These are phyloP conservation scores for Fraxinus excelsior DNA, from an alignment of 257 asterid species.

Conservation along the genomic window DNA sequence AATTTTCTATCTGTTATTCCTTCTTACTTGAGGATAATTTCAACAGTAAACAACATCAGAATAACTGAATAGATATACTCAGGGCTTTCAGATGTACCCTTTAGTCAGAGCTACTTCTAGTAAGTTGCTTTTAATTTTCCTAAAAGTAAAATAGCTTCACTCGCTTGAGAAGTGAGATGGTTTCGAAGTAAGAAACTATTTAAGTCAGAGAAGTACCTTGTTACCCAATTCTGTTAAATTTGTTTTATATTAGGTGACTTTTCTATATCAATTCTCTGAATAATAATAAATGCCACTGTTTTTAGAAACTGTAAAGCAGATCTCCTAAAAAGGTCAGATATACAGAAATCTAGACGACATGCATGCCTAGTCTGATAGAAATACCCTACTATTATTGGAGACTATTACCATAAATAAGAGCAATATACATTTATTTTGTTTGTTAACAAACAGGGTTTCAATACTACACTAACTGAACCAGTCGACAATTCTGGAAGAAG, in stretches of 20 bases:
- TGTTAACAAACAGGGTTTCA: conserved; percentile 70
- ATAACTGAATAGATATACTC: not conserved
- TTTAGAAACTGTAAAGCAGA: not conserved
- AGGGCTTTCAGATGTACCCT: not conserved
- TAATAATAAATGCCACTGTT: not conserved
- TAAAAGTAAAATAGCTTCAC: not conserved
- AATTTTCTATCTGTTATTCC: not conserved
- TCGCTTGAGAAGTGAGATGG: not conserved
- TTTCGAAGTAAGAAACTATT: not conserved
- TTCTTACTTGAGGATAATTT: not conserved
- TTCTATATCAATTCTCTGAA: not conserved
- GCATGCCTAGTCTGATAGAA: not conserved
- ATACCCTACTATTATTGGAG: not conserved
- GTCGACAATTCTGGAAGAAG: conserved; percentile 81
- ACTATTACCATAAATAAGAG: not conserved
- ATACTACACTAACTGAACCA: conserved; percentile 80
- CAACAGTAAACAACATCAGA: not conserved
- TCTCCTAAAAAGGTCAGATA: not conserved
- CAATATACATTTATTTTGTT: conserved; percentile 11
- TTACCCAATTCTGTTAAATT: not conserved
- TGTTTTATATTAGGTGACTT: no score
- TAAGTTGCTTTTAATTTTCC: not conserved
- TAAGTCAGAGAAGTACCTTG: not conserved
- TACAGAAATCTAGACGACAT: not conserved
- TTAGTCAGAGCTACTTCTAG: not conserved